These are phyloP conservation scores for Boeremia lycopersici DNA, from an alignment of 2,329 filamentous ascomycete species.

Conservation along the genomic window DNA sequence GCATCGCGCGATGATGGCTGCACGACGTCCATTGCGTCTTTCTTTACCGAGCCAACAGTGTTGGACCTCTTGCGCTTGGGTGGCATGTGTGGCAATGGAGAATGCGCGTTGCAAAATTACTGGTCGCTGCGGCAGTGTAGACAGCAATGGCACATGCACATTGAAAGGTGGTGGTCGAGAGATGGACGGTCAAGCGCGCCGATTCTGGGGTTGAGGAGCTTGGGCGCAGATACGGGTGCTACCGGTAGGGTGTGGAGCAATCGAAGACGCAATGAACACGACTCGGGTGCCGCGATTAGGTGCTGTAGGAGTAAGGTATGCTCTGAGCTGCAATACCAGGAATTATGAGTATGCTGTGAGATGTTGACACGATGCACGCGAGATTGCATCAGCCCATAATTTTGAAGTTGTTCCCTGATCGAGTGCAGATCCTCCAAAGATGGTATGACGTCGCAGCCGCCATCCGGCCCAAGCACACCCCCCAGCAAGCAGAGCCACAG, in stretches of 20 bases:
- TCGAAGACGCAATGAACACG: background rate
- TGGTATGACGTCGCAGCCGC: slow-evolving; percentile 29
- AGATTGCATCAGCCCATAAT: slow-evolving; percentile 29
- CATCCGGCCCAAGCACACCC: slow-evolving; percentile 11
- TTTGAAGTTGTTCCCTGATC: slow-evolving; percentile 33
- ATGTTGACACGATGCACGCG: slow-evolving; percentile 27
- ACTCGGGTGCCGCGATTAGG: background rate
- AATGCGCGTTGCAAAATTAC: background rate
- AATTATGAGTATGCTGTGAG: background rate
- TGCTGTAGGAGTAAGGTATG: background rate
- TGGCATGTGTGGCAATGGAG: slow-evolving; percentile 37
- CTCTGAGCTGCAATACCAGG: background rate
- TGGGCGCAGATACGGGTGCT: slow-evolving; percentile 7
- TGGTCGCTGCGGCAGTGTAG: background rate
- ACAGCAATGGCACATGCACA: slow-evolving; percentile 3
- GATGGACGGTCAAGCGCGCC: slow-evolving; percentile 1
- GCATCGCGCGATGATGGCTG: slow-evolving; percentile 81
- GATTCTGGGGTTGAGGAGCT: slow-evolving; percentile 14
- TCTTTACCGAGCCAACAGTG: slow-evolving; percentile 57
- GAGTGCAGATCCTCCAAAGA: slow-evolving; percentile 26
- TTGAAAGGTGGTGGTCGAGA: slow-evolving; percentile 1
- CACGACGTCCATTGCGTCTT: slow-evolving; percentile 62
- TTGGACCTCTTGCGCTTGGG: slow-evolving; percentile 81
- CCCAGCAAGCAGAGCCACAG: slow-evolving; percentile 6
- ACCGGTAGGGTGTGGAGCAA: slow-evolving; percentile 1